These are phyloP conservation scores for Scenedesmus sp. DNA, from an alignment of 163 green algal genomes.

Conservation along the genomic window DNA sequence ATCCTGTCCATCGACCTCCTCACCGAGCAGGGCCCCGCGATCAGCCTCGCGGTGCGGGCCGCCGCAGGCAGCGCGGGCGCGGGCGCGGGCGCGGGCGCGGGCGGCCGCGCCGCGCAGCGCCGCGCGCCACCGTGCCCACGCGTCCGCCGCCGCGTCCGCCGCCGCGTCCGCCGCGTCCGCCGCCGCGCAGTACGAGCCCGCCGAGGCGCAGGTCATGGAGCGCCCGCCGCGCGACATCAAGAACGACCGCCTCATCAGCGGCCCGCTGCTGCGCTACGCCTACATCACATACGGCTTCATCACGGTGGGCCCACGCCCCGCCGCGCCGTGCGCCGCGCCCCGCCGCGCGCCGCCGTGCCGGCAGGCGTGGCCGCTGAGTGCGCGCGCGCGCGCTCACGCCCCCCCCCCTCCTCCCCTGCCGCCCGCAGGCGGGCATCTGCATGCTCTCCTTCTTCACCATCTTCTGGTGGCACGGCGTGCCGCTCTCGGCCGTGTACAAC, in stretches of 20 bases:
- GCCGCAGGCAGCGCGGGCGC: too few relatives aligned
- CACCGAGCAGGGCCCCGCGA: slow-evolving; percentile 69
- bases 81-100: too few relatives aligned
- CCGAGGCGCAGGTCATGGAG: slow-evolving; percentile 86
- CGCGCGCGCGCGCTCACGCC: too few relatives aligned
- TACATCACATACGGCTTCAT: slow-evolving; percentile 71
- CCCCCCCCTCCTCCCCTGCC: too few relatives aligned
- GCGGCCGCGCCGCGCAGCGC: too few relatives aligned
- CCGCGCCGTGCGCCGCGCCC: too few relatives aligned
- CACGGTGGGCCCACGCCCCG: slow-evolving; percentile 17
- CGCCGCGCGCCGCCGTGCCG: too few relatives aligned
- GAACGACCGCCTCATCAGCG: slow-evolving; percentile 77
- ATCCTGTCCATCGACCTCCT: slow-evolving; percentile 85
- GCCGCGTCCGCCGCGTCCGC: too few relatives aligned
- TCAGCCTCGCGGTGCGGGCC: slow-evolving; percentile 89
- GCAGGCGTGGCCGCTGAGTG: neutral
- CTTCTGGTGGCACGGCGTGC: slow-evolving; percentile 47
- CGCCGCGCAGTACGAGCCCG: slow-evolving; percentile 84
- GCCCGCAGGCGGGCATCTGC: slow-evolving; percentile 27
- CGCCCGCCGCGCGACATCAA: slow-evolving; percentile 77
- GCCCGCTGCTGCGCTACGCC: slow-evolving; percentile 79
- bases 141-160: too few relatives aligned
- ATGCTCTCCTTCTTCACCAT: slow-evolving; percentile 55
- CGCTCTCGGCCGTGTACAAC: slow-evolving; percentile 37
- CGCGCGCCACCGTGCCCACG: too few relatives aligned